Conservation (phyloP, 345 rosid species). For the Corchorus capsularis region DNA sequence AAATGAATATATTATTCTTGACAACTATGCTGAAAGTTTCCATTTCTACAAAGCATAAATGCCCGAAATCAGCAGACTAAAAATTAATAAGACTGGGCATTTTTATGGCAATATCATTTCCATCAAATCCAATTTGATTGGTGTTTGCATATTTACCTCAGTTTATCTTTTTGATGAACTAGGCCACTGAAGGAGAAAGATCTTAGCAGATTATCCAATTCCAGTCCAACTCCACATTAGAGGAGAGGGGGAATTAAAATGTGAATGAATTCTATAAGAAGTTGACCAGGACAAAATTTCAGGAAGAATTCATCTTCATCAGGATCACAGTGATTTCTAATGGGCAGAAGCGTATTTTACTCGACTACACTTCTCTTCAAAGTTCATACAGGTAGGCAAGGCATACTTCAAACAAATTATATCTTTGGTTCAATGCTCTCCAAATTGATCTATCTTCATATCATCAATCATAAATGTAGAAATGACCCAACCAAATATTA, state of each 20-base stretch:
- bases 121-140: neutral
- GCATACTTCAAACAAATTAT: neutral
- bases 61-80: neutral
- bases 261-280: neutral
- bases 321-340: neutral
- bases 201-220: neutral
- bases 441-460: neutral
- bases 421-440: neutral
- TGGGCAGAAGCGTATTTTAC: neutral
- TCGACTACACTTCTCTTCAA: neutral
- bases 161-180: conserved; percentile 13
- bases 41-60: neutral
- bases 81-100: neutral
- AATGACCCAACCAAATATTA: neutral
- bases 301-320: neutral
- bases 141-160: neutral
- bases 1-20: neutral
- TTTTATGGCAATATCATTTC: neutral
- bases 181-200: neutral
- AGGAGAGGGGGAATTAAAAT: neutral
- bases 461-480: neutral
- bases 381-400: neutral
- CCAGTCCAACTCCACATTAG: neutral
- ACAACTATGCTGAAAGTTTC: neutral
- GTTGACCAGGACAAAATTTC: neutral